phyloP scores from a whole-genome alignment of 805 yeast genomes.

The Nakazawaea ernobii region DNA sequence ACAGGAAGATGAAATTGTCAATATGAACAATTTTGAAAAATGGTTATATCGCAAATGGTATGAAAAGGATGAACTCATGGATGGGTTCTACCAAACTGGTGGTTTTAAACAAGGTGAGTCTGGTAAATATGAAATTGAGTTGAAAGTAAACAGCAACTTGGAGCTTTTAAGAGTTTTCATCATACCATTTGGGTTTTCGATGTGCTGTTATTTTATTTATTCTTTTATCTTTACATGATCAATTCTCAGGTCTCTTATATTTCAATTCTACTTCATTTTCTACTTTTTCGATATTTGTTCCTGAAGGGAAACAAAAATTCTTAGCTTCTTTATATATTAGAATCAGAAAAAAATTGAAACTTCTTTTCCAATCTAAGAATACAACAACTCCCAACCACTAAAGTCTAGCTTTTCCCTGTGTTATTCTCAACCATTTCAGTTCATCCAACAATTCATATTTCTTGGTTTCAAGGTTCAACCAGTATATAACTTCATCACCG shows the following conservation, averaged over 20 bases:
- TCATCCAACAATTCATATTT: slow-evolving; percentile 53
- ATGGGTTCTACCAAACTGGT: slow-evolving; percentile 52
- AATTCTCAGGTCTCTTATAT: background rate
- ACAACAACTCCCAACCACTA: background rate
- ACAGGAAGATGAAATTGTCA: slow-evolving; percentile 32
- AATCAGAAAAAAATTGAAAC: background rate
- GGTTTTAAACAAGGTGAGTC: slow-evolving; percentile 30
- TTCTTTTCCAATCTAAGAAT: background rate
- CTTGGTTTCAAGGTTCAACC: slow-evolving; percentile 45
- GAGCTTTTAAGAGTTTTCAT: slow-evolving; percentile 22
- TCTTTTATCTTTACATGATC: background rate
- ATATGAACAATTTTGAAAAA: slow-evolving; percentile 46
- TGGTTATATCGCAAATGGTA: slow-evolving; percentile 78
- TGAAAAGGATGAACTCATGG: slow-evolving; percentile 71
- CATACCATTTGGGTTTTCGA: slow-evolving; percentile 16
- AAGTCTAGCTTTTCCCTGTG: slow-evolving; percentile 18
- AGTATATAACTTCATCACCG: slow-evolving; percentile 59
- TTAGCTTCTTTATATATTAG: too few relatives aligned
- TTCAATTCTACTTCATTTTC: background rate
- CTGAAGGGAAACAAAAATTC: too few relatives aligned
- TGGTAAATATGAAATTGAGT: slow-evolving; percentile 14
- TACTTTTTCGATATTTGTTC: background rate
- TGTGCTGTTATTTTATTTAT: background rate
- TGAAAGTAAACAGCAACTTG: slow-evolving; percentile 17
- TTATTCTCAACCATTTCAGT: slow-evolving; percentile 43